Evolutionary conservation across 139 green algal species (phyloP).

Genomic region (Chlamydomonas applanata): DNA sequence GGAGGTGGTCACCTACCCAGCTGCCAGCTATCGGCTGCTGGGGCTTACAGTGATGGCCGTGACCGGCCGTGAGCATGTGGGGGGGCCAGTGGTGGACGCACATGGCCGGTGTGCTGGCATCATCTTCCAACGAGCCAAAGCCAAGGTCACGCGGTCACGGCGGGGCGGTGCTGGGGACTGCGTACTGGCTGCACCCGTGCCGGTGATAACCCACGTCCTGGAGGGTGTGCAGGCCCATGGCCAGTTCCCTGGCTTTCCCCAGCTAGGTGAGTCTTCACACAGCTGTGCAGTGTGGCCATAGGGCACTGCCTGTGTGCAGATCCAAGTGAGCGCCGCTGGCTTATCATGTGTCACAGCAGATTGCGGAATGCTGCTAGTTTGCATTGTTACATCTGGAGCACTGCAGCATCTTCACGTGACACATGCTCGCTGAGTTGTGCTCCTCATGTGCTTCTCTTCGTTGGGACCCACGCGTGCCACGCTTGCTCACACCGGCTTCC

Average conservation of each 20-base stretch:
- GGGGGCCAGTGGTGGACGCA: not conserved
- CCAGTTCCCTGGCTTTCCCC: not conserved
- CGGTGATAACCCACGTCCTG: conserved; percentile 10
- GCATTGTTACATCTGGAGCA: too few species aligned
- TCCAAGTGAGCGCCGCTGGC: too few species aligned
- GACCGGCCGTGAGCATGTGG: conserved; percentile 12
- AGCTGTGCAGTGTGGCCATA: too few species aligned
- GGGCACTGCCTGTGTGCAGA: too few species aligned
- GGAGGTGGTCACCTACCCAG: conserved; percentile 13
- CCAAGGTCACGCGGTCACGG: not conserved
- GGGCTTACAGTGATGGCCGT: conserved; percentile 7
- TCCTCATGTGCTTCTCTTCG: too few species aligned
- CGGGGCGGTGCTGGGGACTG: not conserved
- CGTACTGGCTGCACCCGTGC: conserved; percentile 7
- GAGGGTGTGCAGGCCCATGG: conserved; percentile 12
- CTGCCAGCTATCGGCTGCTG: conserved; percentile 14
- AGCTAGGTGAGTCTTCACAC: not conserved
- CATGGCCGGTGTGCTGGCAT: not conserved
- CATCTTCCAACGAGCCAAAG: not conserved
- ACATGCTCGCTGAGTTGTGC: too few species aligned
- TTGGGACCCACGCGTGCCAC: too few species aligned
- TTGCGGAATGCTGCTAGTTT: too few species aligned
- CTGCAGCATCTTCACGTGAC: too few species aligned
- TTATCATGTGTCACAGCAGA: too few species aligned
- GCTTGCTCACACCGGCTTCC: too few species aligned